Conservation (phyloP, 176 grass and related monocot genomes). For the Phoenix dactylifera region DNA sequence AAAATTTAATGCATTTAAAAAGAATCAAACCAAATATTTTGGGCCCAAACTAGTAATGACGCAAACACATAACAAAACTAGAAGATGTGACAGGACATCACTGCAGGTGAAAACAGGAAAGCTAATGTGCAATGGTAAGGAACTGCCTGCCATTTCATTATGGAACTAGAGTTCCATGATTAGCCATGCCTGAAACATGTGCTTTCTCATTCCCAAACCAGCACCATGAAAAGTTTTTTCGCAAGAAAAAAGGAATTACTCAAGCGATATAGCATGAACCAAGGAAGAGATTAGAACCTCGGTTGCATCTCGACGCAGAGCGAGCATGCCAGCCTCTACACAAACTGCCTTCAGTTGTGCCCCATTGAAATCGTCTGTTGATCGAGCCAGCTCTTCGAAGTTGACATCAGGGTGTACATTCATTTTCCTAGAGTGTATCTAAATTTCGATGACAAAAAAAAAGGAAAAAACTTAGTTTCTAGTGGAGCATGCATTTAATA, state of each 20-base stretch:
- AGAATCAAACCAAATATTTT: too few relatives aligned
- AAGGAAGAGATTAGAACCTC: conserved; percentile 38
- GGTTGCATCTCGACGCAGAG: conserved; percentile 79
- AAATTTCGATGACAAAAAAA: conserved; percentile 5
- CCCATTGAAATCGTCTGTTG: conserved; percentile 82
- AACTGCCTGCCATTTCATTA: too few relatives aligned
- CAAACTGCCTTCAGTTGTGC: conserved; percentile 93
- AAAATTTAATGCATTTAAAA: too few relatives aligned
- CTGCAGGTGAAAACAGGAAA: too few relatives aligned
- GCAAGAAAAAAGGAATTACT: neutral
- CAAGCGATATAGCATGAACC: neutral
- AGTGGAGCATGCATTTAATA: too few relatives aligned
- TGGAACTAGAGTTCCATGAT: neutral
- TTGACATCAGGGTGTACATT: conserved; percentile 87
- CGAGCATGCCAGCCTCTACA: conserved; percentile 93
- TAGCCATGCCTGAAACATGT: neutral
- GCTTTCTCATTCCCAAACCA: neutral
- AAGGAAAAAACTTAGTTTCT: neutral
- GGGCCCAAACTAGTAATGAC: too few relatives aligned
- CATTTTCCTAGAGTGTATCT: conserved; percentile 97
- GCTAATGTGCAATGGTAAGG: too few relatives aligned
- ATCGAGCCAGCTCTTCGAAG: conserved; percentile 83
- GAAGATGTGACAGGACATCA: too few relatives aligned
- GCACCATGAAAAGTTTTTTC: neutral
- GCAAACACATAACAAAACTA: too few relatives aligned